Base-by-base conservation (phyloP, 2,329 filamentous ascomycete species). In the Neocucurbitaria cava region DNA sequence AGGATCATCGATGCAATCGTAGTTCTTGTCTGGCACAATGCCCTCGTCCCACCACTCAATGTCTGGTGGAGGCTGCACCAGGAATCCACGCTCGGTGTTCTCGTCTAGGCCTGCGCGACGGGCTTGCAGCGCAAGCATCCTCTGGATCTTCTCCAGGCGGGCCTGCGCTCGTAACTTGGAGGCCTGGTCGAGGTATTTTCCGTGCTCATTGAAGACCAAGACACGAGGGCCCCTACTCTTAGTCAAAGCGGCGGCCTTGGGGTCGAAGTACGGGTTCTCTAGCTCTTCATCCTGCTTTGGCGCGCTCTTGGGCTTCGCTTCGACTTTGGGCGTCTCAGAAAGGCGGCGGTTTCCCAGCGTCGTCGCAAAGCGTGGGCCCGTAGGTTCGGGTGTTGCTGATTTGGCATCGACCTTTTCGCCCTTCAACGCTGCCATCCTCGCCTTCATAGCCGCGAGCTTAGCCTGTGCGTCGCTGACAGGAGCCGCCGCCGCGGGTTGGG, bases 1-100 rank as follows among this genome's bases (percentile, higher is more conserved):
- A 0, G 84, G 79, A 54, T 89, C 79, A 23, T 89, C 85, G 53
- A 95, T 85, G 56, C 83, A 82, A 54, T 88, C 84, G 77, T 98
- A 97, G 50, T 84, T 88, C 38, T 85, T 84, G 38, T 89, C 91
- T 46, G 89, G 84, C 15, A 96, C 83, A 17, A 98, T 79, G 2
- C 88, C 91, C 78, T 98, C 93, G 67, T 99, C 95, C 91, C 94
- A 98, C 95, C 95, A 99, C 75, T 99, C 95, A 38, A 98, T 84
- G 7, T 89, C 89, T 3, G 95, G 95, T 9, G 95, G 95, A 28
- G 84, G 83, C 59, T 94, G 89, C 5, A 97, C 86, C 3, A 95
- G 78, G 72, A 94, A 98, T 28, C 92, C 90, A 75, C 94, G 96
- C 75, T 99, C 94, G 44, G 90, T 87, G 58, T 96, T 94, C 73